These are phyloP conservation scores for Suillus luteus DNA, from an alignment of 768 basidiomycete genomes.

Conservation along the genomic window DNA sequence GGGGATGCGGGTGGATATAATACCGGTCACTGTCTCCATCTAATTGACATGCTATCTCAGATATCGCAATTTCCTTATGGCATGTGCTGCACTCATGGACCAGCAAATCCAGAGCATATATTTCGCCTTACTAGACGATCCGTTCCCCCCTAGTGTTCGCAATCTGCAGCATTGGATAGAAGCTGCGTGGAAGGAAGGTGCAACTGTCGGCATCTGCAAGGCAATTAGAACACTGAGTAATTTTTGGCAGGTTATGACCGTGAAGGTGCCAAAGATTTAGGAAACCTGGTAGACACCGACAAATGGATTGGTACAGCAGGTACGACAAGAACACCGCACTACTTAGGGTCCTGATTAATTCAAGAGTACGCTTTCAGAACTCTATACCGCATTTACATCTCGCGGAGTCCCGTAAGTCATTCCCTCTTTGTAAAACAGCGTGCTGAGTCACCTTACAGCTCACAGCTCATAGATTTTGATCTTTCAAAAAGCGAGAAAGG, in stretches of 20 bases:
- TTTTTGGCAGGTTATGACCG: conserved; percentile 63
- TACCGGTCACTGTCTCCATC: background rate
- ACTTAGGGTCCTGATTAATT: conserved; percentile 9
- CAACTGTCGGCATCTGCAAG: conserved; percentile 1
- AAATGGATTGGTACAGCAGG: conserved; percentile 87
- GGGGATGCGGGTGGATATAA: conserved; percentile 71
- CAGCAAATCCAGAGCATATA: conserved; percentile 66
- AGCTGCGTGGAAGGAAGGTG: conserved; percentile 75
- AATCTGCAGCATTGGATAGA: conserved; percentile 82
- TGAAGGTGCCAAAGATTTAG: conserved; percentile 64
- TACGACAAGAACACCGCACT: conserved; percentile 28
- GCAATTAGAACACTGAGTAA: background rate
- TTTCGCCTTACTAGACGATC: conserved; percentile 56
- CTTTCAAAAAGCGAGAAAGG: conserved; percentile 46
- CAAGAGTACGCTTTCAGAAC: conserved; percentile 44
- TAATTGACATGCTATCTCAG: conserved; percentile 38
- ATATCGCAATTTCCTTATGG: conserved; percentile 84
- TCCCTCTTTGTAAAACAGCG: conserved; percentile 5
- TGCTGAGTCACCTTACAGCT: conserved; percentile 36
- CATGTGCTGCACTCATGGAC: conserved; percentile 69
- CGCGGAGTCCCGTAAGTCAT: conserved; percentile 78
- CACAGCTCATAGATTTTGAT: conserved; percentile 67
- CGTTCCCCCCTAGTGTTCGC: conserved; percentile 64
- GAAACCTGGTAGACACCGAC: conserved; percentile 52
- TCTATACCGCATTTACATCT: conserved; percentile 77